These are phyloP conservation scores for Plasmodium gallinaceum DNA, from an alignment of 169 alveolate genomes.

Conservation along the genomic window DNA sequence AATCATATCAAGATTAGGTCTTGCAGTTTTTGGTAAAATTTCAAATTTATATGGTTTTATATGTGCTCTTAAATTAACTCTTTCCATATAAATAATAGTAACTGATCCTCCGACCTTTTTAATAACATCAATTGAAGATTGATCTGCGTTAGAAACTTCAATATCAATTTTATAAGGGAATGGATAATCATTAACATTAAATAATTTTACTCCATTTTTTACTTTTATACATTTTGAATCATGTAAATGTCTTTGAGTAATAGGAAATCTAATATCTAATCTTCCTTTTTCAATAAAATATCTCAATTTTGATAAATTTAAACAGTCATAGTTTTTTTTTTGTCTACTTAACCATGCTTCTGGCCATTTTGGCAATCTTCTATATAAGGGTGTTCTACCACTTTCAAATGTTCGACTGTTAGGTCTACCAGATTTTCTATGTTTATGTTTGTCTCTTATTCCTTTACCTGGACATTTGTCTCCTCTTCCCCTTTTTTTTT, in stretches of 20 bases:
- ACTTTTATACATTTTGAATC: constrained; percentile 89
- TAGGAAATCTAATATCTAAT: constrained; percentile 88
- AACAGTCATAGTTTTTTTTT: constrained; percentile 84
- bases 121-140: constrained; percentile 90
- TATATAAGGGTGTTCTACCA: constrained; percentile 87
- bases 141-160: constrained; percentile 92
- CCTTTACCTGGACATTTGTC: constrained; percentile 88
- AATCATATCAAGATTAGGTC: constrained; percentile 87
- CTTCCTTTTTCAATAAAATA: constrained; percentile 90
- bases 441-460: constrained; percentile 82
- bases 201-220: constrained; percentile 88
- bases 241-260: constrained; percentile 91
- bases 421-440: constrained; percentile 84
- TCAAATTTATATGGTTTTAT: constrained; percentile 90
- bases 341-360: constrained; percentile 88
- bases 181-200: constrained; percentile 92
- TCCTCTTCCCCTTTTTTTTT: constrained; percentile 88
- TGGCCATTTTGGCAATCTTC: constrained; percentile 88
- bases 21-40: constrained; percentile 88
- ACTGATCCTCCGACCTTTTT: constrained; percentile 90
- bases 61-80: constrained; percentile 89
- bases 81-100: constrained; percentile 89
- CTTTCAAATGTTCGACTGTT: constrained; percentile 88
- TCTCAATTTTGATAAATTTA: constrained; percentile 87
- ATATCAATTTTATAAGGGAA: constrained; percentile 92